These are phyloP conservation scores for Scheffersomyces amazonensis DNA, from an alignment of 805 yeast species.

Conservation along the genomic window DNA sequence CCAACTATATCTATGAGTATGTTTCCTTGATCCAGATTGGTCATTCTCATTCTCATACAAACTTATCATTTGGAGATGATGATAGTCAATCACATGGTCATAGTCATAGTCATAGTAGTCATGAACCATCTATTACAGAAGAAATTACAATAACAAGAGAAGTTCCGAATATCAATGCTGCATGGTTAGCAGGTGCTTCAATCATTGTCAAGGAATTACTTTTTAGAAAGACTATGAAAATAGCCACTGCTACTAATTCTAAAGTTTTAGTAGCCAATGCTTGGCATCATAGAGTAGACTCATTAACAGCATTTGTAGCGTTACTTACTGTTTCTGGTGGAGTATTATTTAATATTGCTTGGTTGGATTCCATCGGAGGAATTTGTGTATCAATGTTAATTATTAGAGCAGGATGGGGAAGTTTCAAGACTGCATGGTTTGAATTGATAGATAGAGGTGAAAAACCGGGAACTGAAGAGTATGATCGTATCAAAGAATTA, in stretches of 20 bases:
- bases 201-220: slow-evolving; percentile 86
- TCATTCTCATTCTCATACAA: slow-evolving; percentile 53
- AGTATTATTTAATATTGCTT: slow-evolving; percentile 68
- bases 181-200: slow-evolving; percentile 92
- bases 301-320: slow-evolving; percentile 88
- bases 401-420: slow-evolving; percentile 78
- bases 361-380: slow-evolving; percentile 94
- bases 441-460: slow-evolving; percentile 80
- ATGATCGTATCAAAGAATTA: slow-evolving; percentile 36
- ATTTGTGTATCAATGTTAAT: slow-evolving; percentile 77
- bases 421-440: slow-evolving; percentile 63
- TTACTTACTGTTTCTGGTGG: slow-evolving; percentile 85
- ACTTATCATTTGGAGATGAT: slow-evolving; percentile 3
- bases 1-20: slow-evolving; percentile 56
- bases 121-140: slow-evolving; percentile 14
- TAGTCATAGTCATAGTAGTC: slow-evolving; percentile 25
- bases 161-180: slow-evolving; percentile 76
- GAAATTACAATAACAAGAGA: slow-evolving; percentile 6
- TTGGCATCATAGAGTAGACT: slow-evolving; percentile 97
- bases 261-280: slow-evolving; percentile 94
- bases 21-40: slow-evolving; percentile 46
- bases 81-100: slow-evolving; percentile 21
- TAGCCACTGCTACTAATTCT: slow-evolving; percentile 76
- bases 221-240: slow-evolving; percentile 74
- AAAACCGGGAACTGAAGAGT: slow-evolving; percentile 48